Evolutionary conservation across 345 rosid species (phyloP).

Genomic region (Moringa oleifera): DNA sequence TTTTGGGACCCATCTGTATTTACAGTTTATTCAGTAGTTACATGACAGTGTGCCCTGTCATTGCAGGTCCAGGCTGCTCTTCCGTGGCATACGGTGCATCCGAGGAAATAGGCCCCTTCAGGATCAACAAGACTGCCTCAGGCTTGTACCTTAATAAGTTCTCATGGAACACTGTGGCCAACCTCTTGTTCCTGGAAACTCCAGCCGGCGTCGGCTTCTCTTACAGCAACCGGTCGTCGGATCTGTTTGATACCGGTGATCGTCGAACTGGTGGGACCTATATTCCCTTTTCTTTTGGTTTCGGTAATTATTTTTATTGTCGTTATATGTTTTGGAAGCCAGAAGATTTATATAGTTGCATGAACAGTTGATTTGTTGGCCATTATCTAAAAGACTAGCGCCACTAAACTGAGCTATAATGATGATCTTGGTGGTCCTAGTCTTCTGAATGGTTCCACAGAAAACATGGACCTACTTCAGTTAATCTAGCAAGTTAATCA

Average conservation of each 20-base stretch:
- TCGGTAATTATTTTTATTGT: neutral
- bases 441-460: neutral
- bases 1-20: too few species aligned
- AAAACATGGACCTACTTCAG: neutral
- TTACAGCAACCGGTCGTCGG: constrained; percentile 80
- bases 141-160: constrained; percentile 78
- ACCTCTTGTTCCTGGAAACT: constrained; percentile 87
- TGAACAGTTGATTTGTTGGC: too few species aligned
- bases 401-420: constrained; percentile 4
- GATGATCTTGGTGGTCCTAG: constrained; percentile 10
- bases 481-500: constrained; percentile 2
- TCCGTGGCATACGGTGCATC: constrained; percentile 99
- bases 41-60: too few species aligned
- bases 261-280: constrained; percentile 60
- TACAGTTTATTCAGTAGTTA: too few species aligned
- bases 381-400: constrained; percentile 10
- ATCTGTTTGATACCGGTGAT: constrained; percentile 76
- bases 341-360: neutral
- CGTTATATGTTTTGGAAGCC: neutral
- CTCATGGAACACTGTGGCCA: constrained; percentile 87
- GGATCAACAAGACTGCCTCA: constrained; percentile 74
- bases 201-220: constrained; percentile 99
- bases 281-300: too few species aligned
- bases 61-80: constrained; percentile 92
- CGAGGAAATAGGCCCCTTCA: constrained; percentile 95